A percentile compares a stretch with the other conserved stretches of the same genome.
Conservation (phyloP, 352 stramenopile genomes). For the Globisporangium iwayamae region DNA sequence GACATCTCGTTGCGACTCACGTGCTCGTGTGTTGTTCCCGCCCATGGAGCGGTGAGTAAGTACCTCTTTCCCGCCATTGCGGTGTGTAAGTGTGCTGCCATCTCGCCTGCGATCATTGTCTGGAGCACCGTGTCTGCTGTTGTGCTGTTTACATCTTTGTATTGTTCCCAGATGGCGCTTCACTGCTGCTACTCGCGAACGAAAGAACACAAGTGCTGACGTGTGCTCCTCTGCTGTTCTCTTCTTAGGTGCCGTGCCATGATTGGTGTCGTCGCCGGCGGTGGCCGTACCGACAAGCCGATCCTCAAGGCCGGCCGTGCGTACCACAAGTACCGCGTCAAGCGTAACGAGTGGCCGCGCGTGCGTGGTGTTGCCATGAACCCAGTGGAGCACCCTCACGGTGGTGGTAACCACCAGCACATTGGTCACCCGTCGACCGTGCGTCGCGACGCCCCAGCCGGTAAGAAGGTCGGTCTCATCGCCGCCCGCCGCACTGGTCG, state of each 20-base stretch:
- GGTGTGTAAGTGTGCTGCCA: constrained; percentile 29
- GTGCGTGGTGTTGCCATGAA: constrained; percentile 99
- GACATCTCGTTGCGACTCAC: background rate
- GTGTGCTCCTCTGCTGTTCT: constrained; percentile 22
- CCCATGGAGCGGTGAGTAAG: constrained; percentile 81
- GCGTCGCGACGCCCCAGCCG: constrained; percentile 89
- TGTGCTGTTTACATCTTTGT: background rate
- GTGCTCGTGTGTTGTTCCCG: constrained; percentile 35
- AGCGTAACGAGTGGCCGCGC: constrained; percentile 99
- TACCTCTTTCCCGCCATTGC: constrained; percentile 42
- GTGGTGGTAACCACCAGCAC: constrained; percentile 99
- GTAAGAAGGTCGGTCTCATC: constrained; percentile 99
- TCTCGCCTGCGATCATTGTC: constrained; percentile 15
- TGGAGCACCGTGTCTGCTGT: constrained; percentile 7
- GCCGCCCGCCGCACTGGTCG: constrained; percentile 95
- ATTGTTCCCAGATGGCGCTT: background rate
- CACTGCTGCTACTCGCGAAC: background rate
- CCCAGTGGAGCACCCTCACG: constrained; percentile 98
- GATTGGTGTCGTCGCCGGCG: constrained; percentile 96
- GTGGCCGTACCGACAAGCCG: constrained; percentile 98
- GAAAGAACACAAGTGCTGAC: constrained; percentile 4
- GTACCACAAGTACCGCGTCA: constrained; percentile 46
- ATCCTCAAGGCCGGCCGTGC: constrained; percentile 78
- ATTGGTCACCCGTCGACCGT: constrained; percentile 99
- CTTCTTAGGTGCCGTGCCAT: constrained; percentile 92